phyloP scores from a whole-genome alignment of 1,284 basidiomycete genomes.

The Rhodotorula sp. region DNA sequence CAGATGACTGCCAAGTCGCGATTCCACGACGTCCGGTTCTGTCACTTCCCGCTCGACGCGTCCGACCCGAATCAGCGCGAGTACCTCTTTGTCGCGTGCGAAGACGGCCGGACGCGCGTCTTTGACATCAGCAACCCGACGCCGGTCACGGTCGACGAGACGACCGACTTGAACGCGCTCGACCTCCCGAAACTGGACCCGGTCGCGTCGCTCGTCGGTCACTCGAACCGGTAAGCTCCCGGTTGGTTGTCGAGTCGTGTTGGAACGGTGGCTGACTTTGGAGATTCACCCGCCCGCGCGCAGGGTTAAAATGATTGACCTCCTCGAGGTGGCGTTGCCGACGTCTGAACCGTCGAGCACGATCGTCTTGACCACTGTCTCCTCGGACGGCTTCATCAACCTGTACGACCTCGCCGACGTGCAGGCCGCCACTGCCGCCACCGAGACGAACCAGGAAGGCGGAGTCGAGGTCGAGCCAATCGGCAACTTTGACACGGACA shows the following conservation, averaged over 20 bases:
- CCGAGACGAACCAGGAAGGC: constrained; percentile 25
- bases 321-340: constrained; percentile 60
- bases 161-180: constrained; percentile 37
- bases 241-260: background rate
- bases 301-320: constrained; percentile 70
- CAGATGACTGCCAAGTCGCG: constrained; percentile 71
- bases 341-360: constrained; percentile 52
- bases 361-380: constrained; percentile 67
- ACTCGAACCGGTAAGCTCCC: constrained; percentile 64
- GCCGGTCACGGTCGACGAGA: constrained; percentile 35
- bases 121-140: constrained; percentile 50
- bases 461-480: constrained; percentile 58
- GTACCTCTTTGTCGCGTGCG: constrained; percentile 73
- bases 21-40: constrained; percentile 75
- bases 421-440: constrained; percentile 14
- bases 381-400: constrained; percentile 78
- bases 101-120: constrained; percentile 77
- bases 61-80: constrained; percentile 56
- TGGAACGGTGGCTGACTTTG: background rate
- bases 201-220: constrained; percentile 66
- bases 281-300: constrained; percentile 3
- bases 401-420: constrained; percentile 68
- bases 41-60: constrained; percentile 51
- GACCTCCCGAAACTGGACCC: constrained; percentile 52
- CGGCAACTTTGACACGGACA: constrained; percentile 74